Conservation (phyloP, 2,329 filamentous ascomycete genomes). For the Monascus ruber region DNA sequence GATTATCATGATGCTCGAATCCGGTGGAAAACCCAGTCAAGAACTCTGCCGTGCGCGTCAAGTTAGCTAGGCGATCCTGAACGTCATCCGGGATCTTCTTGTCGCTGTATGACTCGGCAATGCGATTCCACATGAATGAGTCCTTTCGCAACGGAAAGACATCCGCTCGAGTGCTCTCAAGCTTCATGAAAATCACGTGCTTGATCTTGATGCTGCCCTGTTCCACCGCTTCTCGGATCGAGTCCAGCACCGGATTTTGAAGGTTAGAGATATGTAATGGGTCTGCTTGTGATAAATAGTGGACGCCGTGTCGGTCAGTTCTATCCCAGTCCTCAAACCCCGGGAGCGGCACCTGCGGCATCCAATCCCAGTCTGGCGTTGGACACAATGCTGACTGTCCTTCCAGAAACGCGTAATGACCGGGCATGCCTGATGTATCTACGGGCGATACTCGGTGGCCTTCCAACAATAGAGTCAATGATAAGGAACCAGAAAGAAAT, state of each 20-base stretch:
- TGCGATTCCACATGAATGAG: conserved; percentile 21
- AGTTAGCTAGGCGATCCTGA: conserved; percentile 12
- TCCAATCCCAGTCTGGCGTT: conserved; percentile 13
- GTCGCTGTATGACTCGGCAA: conserved; percentile 26
- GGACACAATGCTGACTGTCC: conserved; percentile 7
- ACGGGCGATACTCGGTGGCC: conserved; percentile 10
- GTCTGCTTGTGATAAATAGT: conserved; percentile 27
- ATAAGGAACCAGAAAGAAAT: conserved; percentile 15
- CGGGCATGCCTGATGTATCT: conserved; percentile 8
- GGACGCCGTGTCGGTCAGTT: conserved; percentile 4
- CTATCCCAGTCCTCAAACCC: conserved; percentile 18
- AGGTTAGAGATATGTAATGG: conserved; percentile 34
- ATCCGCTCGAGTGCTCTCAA: conserved; percentile 37
- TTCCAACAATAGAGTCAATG: conserved; percentile 12
- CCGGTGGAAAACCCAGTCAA: conserved; percentile 17
- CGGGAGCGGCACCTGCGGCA: conserved; percentile 10
- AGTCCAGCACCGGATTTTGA: conserved; percentile 14
- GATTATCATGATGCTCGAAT: conserved; percentile 12
- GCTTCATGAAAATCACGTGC: conserved; percentile 34
- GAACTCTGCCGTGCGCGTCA: conserved; percentile 18
- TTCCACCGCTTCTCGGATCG: conserved; percentile 16
- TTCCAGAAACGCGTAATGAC: conserved; percentile 12
- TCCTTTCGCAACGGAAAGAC: conserved; percentile 35
- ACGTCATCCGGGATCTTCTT: conserved; percentile 24
- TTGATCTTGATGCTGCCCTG: conserved; percentile 26